Percentiles rank a stretch among this genome's conserved stretches.
These are phyloP conservation scores for Fomitopsis pulvina DNA, from an alignment of 768 basidiomycete genomes.

Conservation along the genomic window DNA sequence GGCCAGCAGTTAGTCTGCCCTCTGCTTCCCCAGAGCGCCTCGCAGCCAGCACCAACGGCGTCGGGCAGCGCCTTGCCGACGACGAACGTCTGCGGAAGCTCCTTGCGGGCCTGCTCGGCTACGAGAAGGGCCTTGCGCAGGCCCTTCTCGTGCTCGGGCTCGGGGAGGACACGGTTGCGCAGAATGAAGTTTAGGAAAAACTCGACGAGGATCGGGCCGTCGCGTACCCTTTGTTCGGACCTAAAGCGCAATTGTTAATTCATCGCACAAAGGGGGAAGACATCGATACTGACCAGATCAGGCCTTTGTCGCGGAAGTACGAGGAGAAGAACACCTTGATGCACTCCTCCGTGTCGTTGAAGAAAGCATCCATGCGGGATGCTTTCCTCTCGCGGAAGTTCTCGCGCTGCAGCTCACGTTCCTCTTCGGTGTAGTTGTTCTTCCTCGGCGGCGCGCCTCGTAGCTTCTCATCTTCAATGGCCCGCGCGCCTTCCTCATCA, in stretches of 20 bases:
- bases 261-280: conserved; percentile 3
- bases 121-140: conserved; percentile 41
- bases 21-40: conserved; percentile 39
- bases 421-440: conserved; percentile 4
- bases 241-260: conserved; percentile 20
- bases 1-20: background rate
- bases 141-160: conserved; percentile 36
- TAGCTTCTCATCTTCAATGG: background rate
- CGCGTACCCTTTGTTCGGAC: conserved; percentile 35
- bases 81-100: conserved; percentile 43
- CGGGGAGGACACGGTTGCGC: conserved; percentile 47
- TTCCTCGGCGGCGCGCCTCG: background rate
- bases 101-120: conserved; percentile 35
- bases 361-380: conserved; percentile 38
- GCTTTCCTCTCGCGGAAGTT: conserved; percentile 19
- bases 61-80: conserved; percentile 44
- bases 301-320: conserved; percentile 58
- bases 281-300: conserved; percentile 71
- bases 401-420: conserved; percentile 13
- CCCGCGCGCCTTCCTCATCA: conserved; percentile 7
- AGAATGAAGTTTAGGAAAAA: conserved; percentile 62
- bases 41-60: conserved; percentile 42
- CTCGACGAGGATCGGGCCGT: conserved; percentile 44
- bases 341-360: conserved; percentile 52
- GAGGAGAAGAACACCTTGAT: conserved; percentile 67